phyloP scores from a whole-genome alignment of 23 red algal species.

The Chondrus crispus region DNA sequence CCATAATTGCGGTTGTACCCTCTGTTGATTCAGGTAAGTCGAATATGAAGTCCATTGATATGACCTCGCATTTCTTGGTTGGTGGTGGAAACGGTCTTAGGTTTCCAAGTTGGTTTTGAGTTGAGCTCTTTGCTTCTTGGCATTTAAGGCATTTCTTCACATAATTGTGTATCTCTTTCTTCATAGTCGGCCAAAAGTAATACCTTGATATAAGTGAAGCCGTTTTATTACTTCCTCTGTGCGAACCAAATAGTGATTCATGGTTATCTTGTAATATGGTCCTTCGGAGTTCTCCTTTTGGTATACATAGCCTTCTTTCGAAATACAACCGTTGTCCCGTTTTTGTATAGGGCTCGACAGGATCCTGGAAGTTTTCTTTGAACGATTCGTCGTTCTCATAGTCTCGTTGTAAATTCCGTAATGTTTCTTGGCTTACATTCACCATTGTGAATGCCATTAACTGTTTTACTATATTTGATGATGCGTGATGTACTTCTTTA shows the following conservation, averaged over 20 bases:
- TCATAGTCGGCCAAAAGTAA: constrained; percentile 31
- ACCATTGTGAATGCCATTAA: neutral
- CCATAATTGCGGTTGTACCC: neutral
- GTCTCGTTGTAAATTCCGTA: neutral
- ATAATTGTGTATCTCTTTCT: neutral
- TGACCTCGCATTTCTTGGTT: constrained; percentile 10
- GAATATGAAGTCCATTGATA: constrained; percentile 29
- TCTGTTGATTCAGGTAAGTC: neutral
- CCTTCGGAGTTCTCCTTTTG: neutral
- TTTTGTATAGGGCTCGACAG: neutral
- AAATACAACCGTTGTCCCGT: neutral
- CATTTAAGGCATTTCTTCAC: neutral
- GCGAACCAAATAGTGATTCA: neutral
- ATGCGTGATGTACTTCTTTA: neutral
- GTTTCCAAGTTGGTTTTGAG: neutral
- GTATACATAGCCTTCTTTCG: neutral
- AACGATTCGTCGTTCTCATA: neutral
- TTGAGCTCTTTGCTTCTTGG: neutral
- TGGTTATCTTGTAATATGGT: neutral
- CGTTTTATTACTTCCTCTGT: neutral
- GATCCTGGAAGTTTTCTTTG: neutral
- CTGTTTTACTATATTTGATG: neutral
- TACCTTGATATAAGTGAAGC: neutral
- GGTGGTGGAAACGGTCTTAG: neutral
- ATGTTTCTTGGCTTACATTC: neutral